Conservation (phyloP, 164 flowering plant genomes). For the Dillenia turbinata region DNA sequence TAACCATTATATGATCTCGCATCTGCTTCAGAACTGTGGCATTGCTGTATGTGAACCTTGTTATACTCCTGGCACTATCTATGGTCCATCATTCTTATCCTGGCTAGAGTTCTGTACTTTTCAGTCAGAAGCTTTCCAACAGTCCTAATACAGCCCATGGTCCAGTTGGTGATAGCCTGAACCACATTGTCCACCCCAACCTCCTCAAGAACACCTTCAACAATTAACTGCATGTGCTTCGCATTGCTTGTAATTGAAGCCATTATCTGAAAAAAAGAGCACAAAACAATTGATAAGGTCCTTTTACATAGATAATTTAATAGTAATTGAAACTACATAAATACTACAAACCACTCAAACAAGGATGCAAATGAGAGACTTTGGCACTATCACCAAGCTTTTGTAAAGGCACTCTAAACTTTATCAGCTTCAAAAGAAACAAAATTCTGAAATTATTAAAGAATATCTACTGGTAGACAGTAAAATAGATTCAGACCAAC, state of each 20-base stretch:
- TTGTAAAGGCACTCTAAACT: slow-evolving; percentile 32
- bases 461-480: slow-evolving; percentile 23
- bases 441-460: slow-evolving; percentile 71
- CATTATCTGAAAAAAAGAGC: too few species aligned
- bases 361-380: slow-evolving; percentile 46
- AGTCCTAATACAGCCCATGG: slow-evolving; percentile 29
- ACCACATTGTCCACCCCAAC: slow-evolving; percentile 60
- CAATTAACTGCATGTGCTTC: slow-evolving; percentile 15
- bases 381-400: slow-evolving; percentile 50
- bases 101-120: slow-evolving; percentile 30
- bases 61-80: slow-evolving; percentile 37
- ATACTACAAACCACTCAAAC: slow-evolving; percentile 41
- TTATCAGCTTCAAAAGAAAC: slow-evolving; percentile 58
- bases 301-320: too few species aligned
- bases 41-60: slow-evolving; percentile 41
- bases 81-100: slow-evolving; percentile 29
- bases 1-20: slow-evolving; percentile 30
- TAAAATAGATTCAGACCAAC: too few species aligned
- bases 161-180: slow-evolving; percentile 43
- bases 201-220: slow-evolving; percentile 45
- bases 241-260: too few species aligned
- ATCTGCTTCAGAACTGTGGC: slow-evolving; percentile 25
- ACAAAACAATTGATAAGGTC: too few species aligned
- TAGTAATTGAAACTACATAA: slow-evolving; percentile 21
- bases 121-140: slow-evolving; percentile 36